phyloP scores from a whole-genome alignment of 1,284 basidiomycete genomes.

The Amylostereum chailletii region DNA sequence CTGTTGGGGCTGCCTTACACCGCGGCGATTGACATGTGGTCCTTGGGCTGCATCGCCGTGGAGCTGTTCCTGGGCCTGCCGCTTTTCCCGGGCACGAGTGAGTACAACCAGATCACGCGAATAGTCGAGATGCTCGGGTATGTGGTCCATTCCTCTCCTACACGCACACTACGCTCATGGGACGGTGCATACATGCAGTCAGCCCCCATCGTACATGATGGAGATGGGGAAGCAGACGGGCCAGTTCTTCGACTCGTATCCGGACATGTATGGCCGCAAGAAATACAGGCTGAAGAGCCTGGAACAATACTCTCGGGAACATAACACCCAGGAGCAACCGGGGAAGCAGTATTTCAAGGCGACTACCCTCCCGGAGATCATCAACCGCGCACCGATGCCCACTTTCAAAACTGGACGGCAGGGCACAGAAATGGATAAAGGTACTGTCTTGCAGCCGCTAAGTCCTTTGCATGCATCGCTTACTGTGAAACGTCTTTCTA shows the following conservation, averaged over 20 bases:
- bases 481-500: conserved; percentile 22
- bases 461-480: conserved; percentile 6
- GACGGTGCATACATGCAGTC: conserved; percentile 28
- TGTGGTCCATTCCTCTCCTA: conserved; percentile 20
- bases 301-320: conserved; percentile 93
- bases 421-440: conserved; percentile 87
- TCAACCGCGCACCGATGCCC: conserved; percentile 91
- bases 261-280: conserved; percentile 82
- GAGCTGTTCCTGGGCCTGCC: conserved; percentile 96
- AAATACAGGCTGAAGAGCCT: conserved; percentile 85
- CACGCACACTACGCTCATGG: conserved; percentile 2
- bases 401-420: conserved; percentile 66
- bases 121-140: conserved; percentile 99
- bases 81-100: conserved; percentile 96
- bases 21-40: conserved; percentile 94
- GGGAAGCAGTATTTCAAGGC: conserved; percentile 99
- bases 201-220: conserved; percentile 89
- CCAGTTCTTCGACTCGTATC: conserved; percentile 87
- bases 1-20: conserved; percentile 93
- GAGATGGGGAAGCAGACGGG: conserved; percentile 92
- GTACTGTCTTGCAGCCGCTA: conserved; percentile 30
- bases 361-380: conserved; percentile 88
- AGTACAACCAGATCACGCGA: conserved; percentile 96
- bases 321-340: conserved; percentile 91
- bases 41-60: conserved; percentile 91